These are phyloP conservation scores for Candida jianshihensis DNA, from an alignment of 805 yeast species.

Conservation along the genomic window DNA sequence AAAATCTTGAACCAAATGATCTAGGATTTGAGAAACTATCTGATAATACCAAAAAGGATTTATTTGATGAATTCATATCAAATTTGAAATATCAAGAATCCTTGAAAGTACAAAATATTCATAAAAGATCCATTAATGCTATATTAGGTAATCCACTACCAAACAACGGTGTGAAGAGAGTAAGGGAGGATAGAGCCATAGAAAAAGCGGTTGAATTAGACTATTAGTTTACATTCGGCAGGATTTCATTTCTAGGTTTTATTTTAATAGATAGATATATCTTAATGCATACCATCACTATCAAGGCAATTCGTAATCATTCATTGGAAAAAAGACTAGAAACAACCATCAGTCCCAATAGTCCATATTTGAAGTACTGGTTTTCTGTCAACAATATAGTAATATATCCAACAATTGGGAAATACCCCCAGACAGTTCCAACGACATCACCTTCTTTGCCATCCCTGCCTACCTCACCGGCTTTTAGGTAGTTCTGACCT, in stretches of 20 bases:
- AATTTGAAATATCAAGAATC: background rate
- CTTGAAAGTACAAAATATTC: conserved; percentile 25
- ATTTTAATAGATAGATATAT: background rate
- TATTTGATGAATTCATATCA: background rate
- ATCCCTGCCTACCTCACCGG: background rate
- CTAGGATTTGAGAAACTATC: background rate
- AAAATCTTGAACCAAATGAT: background rate
- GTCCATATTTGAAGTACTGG: conserved; percentile 68
- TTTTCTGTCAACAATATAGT: conserved; percentile 90
- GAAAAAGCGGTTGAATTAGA: conserved; percentile 25
- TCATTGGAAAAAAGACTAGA: conserved; percentile 60
- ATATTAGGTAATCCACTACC: conserved; percentile 10
- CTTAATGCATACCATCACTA: background rate
- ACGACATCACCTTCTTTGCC: conserved; percentile 64
- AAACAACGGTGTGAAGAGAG: conserved; percentile 10
- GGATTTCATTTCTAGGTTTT: background rate
- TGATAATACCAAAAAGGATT: background rate
- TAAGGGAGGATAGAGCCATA: conserved; percentile 12
- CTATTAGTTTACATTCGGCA: conserved; percentile 19
- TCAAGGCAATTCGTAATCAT: background rate
- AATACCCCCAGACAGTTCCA: conserved; percentile 88
- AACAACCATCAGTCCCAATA: conserved; percentile 69
- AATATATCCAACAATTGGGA: conserved; percentile 85
- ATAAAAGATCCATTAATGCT: conserved; percentile 6
- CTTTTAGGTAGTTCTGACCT: conserved; percentile 65